Evolutionary conservation across 2,329 filamentous ascomycete genomes (phyloP).

Genomic region (Lojkania enalia): DNA sequence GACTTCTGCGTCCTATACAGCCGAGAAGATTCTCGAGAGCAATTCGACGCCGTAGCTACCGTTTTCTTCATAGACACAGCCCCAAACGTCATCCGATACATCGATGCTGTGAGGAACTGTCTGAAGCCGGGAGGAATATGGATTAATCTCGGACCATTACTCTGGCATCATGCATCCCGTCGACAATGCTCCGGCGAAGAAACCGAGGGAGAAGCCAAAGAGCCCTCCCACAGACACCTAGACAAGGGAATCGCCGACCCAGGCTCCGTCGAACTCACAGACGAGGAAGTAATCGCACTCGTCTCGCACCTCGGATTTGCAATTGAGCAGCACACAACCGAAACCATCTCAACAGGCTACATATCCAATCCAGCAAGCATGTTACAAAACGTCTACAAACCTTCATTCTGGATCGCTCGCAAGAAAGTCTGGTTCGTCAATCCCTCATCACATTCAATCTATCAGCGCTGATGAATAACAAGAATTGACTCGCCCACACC

Average conservation of each 20-base stretch:
- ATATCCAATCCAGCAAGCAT: constrained; percentile 85
- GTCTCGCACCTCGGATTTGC: constrained; percentile 76
- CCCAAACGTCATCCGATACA: constrained; percentile 86
- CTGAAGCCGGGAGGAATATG: constrained; percentile 77
- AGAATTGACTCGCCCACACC: no score
- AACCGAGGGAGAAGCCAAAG: constrained; percentile 17
- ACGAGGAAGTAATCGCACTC: constrained; percentile 82
- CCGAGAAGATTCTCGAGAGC: constrained; percentile 60
- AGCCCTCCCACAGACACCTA: constrained; percentile 31
- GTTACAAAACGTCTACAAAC: constrained; percentile 79
- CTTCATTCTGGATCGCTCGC: constrained; percentile 82
- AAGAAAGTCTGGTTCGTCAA: no score
- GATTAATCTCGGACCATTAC: constrained; percentile 85
- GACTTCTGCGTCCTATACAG: constrained; percentile 91
- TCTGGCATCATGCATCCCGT: constrained; percentile 93
- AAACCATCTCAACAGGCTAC: constrained; percentile 73
- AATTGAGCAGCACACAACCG: constrained; percentile 63
- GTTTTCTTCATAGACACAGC: constrained; percentile 98
- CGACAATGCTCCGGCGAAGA: constrained; percentile 46
- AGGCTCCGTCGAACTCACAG: constrained; percentile 84
- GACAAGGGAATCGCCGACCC: constrained; percentile 76
- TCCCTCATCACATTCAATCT: no score
- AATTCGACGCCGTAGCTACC: constrained; percentile 81
- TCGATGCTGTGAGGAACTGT: constrained; percentile 79
- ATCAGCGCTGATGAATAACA: no score